These are phyloP conservation scores for Colletotrichum gigasporum DNA, from an alignment of 2,329 filamentous ascomycete genomes.

Conservation along the genomic window DNA sequence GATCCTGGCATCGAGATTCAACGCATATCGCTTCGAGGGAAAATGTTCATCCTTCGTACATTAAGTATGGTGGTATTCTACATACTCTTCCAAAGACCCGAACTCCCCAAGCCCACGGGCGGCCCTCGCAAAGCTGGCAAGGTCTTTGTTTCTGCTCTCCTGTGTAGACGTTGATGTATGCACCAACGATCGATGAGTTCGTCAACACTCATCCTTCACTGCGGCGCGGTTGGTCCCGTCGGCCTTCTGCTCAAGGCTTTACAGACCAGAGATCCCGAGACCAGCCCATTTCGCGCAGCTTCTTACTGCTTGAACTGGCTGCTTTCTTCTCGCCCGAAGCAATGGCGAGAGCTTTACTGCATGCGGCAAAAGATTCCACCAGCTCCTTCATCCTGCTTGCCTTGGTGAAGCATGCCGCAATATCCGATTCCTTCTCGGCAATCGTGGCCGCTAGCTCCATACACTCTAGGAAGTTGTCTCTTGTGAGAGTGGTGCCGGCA, in stretches of 20 bases:
- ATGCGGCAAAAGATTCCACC: constrained; percentile 78
- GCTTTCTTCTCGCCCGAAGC: constrained; percentile 64
- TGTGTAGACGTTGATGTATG: neutral
- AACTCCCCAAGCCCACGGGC: neutral
- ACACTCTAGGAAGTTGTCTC: constrained; percentile 81
- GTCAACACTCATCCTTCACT: too few relatives aligned
- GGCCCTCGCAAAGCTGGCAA: neutral
- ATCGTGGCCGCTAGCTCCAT: constrained; percentile 86
- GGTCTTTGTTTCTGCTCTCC: neutral
- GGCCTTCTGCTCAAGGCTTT: constrained; percentile 45
- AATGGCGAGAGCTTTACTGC: constrained; percentile 76
- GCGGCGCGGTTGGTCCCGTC: too few relatives aligned
- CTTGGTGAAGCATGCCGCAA: constrained; percentile 71
- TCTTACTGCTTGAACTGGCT: constrained; percentile 62
- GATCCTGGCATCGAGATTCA: too few relatives aligned
- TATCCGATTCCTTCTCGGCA: constrained; percentile 74
- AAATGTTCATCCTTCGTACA: neutral
- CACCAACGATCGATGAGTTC: too few relatives aligned
- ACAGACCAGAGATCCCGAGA: constrained; percentile 70
- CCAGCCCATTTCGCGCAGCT: constrained; percentile 70
- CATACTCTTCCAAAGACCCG: neutral
- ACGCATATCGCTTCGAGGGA: too few relatives aligned
- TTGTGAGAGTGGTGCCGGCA: constrained; percentile 76
- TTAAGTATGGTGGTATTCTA: neutral
- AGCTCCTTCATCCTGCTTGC: constrained; percentile 78